Base-by-base conservation (phyloP, 306 rosid species). In the Sophora flavescens region DNA sequence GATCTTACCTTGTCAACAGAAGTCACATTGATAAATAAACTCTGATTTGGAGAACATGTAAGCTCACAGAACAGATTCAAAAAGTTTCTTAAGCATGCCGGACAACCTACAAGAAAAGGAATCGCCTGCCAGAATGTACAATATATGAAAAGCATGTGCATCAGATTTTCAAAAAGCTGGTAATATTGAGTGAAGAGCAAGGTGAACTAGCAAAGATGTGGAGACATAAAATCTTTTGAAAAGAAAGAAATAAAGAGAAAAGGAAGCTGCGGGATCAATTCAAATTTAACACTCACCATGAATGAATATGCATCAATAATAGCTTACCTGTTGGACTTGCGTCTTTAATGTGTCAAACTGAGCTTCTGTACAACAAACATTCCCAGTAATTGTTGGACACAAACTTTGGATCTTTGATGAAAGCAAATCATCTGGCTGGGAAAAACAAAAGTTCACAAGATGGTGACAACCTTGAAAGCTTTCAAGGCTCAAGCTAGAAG, bases 21-120 rank as follows among this genome's bases (percentile, higher is more conserved):
- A 74, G 97, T 90, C 80, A 95, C 97, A 57, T 95, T 95, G 88
- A 95, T 95, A 82, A 95, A 95, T 80, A 95, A 79, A 84, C 99
- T 95, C 87, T 95, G 99, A 86, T 88, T 78, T 8, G 99, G 99
- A 63, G 99, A 95, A 82, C 99, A 95, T 15, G 96, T 92, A 79
- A 95, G 93, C 92, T 95, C 99, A 78, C 99, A 95, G 87, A 95
- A 95, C 73, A 95, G 78, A 84, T 95, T 95, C 86, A 95, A 82
- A 87, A 95, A 92, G 85, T 95, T 95, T 83, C 99, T 89, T 80
- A 95, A 88, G 91, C 99, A 95, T 57, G 99, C 93, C 39, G 99
- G 99, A 84, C 99, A 95, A 72, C 99, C 97, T 70, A 95, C 99
- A 70, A 95, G 97, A 71, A 95, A 86, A 63, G 99, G 99, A 82